phyloP scores from a whole-genome alignment of 1,139 yeast genomes.

The Hyphopichia burtonii region DNA sequence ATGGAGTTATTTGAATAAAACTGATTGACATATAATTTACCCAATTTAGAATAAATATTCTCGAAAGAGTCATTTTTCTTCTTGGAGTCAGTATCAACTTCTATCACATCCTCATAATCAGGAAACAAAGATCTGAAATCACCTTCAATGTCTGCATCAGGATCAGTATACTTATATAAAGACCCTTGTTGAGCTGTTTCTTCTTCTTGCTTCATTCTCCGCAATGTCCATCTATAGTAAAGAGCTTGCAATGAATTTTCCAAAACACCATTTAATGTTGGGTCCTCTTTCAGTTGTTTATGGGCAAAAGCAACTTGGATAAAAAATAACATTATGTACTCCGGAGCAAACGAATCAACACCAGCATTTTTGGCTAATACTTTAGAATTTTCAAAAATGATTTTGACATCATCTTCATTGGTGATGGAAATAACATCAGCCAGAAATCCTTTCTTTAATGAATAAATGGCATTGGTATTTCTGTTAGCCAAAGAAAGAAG shows the following conservation, averaged over 20 bases:
- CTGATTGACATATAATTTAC: conserved; percentile 28
- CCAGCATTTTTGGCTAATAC: conserved; percentile 40
- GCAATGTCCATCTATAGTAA: conserved; percentile 78
- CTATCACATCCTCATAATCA: conserved; percentile 71
- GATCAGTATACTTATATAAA: conserved; percentile 62
- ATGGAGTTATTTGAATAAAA: conserved; percentile 13
- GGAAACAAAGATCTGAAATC: conserved; percentile 82
- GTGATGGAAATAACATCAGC: conserved; percentile 35
- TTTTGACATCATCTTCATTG: conserved; percentile 14
- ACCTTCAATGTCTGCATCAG: conserved; percentile 63
- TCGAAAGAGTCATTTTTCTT: conserved; percentile 23
- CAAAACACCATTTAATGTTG: conserved; percentile 22
- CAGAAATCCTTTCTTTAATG: conserved; percentile 45
- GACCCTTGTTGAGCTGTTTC: conserved; percentile 59
- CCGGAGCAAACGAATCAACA: conserved; percentile 47
- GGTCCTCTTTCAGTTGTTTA: conserved; percentile 6
- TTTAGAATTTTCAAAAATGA: conserved; percentile 33
- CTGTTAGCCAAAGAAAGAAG: conserved; percentile 29
- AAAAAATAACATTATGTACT: conserved; percentile 37
- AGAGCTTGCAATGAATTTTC: conserved; percentile 53
- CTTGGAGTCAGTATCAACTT: conserved; percentile 22
- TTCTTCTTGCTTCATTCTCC: conserved; percentile 65
- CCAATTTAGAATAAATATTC: conserved; percentile 28
- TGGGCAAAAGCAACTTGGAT: conserved; percentile 31
- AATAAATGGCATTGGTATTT: conserved; percentile 15